A percentile compares a stretch with the other conserved stretches of the same genome.
Evolutionary conservation across 75 land plant genomes (phyloP).

Genomic region (Larix kaempferi): DNA sequence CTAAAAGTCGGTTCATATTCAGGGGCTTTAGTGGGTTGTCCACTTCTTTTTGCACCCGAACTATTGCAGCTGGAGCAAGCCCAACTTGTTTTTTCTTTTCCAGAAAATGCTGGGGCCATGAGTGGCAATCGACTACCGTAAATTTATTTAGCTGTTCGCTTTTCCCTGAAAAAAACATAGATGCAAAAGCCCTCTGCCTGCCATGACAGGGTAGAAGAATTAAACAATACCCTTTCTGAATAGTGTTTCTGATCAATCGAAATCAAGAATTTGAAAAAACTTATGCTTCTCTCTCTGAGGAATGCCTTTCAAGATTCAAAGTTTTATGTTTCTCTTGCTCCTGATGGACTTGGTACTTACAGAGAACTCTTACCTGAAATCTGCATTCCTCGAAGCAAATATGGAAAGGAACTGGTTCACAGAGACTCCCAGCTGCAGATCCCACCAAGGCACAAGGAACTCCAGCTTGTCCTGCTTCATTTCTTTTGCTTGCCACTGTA

Average conservation of each 20-base stretch:
- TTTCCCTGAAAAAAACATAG: slow-evolving; percentile 65
- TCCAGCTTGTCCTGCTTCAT: slow-evolving; percentile 73
- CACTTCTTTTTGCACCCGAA: slow-evolving; percentile 39
- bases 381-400: slow-evolving; percentile 79
- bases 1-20: slow-evolving; percentile 29
- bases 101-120: slow-evolving; percentile 75
- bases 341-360: not conserved
- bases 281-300: not conserved
- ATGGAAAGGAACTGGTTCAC: slow-evolving; percentile 88
- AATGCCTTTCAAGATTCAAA: not conserved
- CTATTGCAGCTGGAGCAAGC: slow-evolving; percentile 93
- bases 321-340: not conserved
- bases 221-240: not conserved
- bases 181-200: slow-evolving; percentile 92
- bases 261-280: no score
- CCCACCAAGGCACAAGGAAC: slow-evolving; percentile 98
- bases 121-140: slow-evolving; percentile 61
- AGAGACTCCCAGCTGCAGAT: slow-evolving; percentile 88
- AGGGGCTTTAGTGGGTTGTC: slow-evolving; percentile 27
- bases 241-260: not conserved
- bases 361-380: slow-evolving; percentile 68
- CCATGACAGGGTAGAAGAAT: not conserved
- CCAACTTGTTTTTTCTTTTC: slow-evolving; percentile 54
- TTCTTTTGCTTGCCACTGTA: slow-evolving; percentile 81
- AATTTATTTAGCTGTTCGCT: slow-evolving; percentile 55